Evolutionary conservation across 2,329 filamentous ascomycete genomes (phyloP).

Genomic region (Hymenoscyphus scutula): DNA sequence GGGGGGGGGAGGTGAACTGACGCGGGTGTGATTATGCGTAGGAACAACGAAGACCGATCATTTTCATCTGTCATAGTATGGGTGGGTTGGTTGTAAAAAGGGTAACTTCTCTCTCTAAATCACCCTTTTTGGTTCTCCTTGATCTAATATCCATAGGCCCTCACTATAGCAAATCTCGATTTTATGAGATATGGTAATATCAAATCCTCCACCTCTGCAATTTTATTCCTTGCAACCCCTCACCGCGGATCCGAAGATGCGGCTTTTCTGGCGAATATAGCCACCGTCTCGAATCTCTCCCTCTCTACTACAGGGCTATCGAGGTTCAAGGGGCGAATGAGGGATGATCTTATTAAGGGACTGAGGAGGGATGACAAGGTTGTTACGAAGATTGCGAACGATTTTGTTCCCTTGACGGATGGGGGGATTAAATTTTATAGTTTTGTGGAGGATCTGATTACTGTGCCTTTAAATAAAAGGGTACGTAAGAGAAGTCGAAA

Average conservation of each 20-base stretch:
- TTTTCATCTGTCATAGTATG: constrained; percentile 20
- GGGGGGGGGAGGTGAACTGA: not conserved
- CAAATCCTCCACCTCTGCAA: constrained; percentile 29
- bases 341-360: constrained; percentile 14
- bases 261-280: not conserved
- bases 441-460: constrained; percentile 18
- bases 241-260: constrained; percentile 36
- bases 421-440: constrained; percentile 17
- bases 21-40: not conserved
- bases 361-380: constrained; percentile 10
- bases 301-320: constrained; percentile 3
- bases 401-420: constrained; percentile 16
- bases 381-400: constrained; percentile 15
- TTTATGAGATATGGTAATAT: constrained; percentile 25
- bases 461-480: constrained; percentile 3
- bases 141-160: constrained; percentile 5
- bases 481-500: not conserved
- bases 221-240: constrained; percentile 41
- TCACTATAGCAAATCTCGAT: constrained; percentile 7
- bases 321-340: constrained; percentile 4
- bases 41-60: constrained; percentile 16
- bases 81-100: constrained; percentile 19
- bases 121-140: not conserved
- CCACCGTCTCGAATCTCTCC: not conserved
- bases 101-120: not conserved